Evolutionary conservation across 2,329 filamentous ascomycete species (phyloP), one percentile per base, ranked within the genome.

Genomic region (Paecilomyces fulvus): DNA sequence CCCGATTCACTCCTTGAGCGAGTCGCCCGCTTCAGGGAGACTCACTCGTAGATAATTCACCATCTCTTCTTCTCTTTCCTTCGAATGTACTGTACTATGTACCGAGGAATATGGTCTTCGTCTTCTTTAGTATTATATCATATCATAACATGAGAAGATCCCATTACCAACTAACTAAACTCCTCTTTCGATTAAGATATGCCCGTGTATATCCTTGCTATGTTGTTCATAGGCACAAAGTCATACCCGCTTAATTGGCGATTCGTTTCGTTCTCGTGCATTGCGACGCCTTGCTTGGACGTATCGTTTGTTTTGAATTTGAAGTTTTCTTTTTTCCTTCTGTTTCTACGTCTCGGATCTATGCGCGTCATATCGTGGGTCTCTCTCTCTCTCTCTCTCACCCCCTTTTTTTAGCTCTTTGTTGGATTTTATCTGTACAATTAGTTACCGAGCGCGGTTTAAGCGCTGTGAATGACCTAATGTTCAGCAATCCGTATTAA

Each of bases 1-100:
- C 62, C 65, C 37, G 64, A 64, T 56, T 56, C 56, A 49, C 62
- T 67, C 25, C 55, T 59, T 62, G 63, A 63, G 51, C 55, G 61
- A 52, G 48, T 23, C 5, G 20, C 48, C 3, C 25, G 20, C 20
- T 49, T 28, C 48, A 49, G 48, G 21, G 21, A 49, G 21, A 10
- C 21, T 14, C 20, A 28, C 48, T 49, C 21, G 48, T 12, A 49
- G 48, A 49, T 12, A 23, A 2, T 10, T 49, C 48, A 3, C 12
- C 12, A 3, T 28, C 10, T 21, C 7, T 7, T n/a, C 11, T 49
- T 49, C 11, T 3, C 8, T 17, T 43, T 43, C 33, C 10, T 9
- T 43, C n/a, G n/a, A 43, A 43, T 20, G 37, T 43, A 43, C 37
- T 9, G 12, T 17, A 43, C 14, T 17, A 43, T 43, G n/a, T 9